phyloP scores from a whole-genome alignment of 139 green algal species.

The Chlamydomonas sp. region DNA sequence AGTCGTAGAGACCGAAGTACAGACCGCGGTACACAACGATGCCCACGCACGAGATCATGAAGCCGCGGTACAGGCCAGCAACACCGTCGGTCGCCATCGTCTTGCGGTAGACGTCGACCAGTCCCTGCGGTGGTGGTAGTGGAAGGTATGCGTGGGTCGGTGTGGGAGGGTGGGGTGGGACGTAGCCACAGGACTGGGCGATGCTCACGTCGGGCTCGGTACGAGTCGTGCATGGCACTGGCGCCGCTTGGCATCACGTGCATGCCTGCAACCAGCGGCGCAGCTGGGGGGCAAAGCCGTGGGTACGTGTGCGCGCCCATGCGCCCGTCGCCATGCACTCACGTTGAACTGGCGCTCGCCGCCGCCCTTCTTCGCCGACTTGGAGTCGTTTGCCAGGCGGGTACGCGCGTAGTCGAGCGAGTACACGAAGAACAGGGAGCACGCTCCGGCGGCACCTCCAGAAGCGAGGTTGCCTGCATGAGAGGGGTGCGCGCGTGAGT shows the following conservation, averaged over 20 bases:
- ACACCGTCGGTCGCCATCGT: conserved; percentile 50
- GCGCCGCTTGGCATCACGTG: too few relatives aligned
- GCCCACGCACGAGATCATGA: conserved; percentile 86
- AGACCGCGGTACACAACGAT: conserved; percentile 98
- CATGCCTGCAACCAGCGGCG: too few relatives aligned
- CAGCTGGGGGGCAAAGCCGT: not conserved
- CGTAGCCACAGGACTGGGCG: conserved; percentile 27
- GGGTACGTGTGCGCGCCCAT: not conserved
- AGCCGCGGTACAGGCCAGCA: conserved; percentile 53
- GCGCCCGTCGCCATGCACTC: too few relatives aligned
- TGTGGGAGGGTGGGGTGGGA: too few relatives aligned
- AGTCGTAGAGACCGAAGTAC: conserved; percentile 99
- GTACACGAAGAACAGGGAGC: conserved; percentile 96
- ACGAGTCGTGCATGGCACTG: too few relatives aligned
- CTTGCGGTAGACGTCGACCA: conserved; percentile 88
- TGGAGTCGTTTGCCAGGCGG: conserved; percentile 91
- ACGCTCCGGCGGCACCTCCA: conserved; percentile 82
- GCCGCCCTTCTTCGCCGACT: conserved; percentile 46
- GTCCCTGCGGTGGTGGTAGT: too few relatives aligned
- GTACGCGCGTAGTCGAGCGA: conserved; percentile 98
- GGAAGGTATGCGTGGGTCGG: too few relatives aligned
- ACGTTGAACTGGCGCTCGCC: conserved; percentile 41
- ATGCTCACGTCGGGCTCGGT: too few relatives aligned
- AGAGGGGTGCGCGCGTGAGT: too few relatives aligned
- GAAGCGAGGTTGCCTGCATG: conserved; percentile 88